Percentiles rank a stretch among this genome's conserved stretches.
Conservation (phyloP, 1,284 basidiomycete species). For the Rhodotorula sp. region DNA sequence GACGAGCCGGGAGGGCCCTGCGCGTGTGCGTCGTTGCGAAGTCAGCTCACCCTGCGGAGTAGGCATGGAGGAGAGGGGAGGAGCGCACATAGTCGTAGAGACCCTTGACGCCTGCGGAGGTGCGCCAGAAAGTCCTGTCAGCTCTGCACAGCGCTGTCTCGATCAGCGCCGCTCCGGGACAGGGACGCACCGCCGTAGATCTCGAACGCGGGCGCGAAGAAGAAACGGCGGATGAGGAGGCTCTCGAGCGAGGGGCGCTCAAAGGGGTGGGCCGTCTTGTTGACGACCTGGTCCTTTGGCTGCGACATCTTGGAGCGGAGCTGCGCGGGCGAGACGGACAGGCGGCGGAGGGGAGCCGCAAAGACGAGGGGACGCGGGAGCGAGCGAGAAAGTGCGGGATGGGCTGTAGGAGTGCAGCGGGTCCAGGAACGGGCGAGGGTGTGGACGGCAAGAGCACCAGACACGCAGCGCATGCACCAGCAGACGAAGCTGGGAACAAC, state of each 20-base stretch:
- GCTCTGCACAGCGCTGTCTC: neutral
- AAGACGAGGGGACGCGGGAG: too few species aligned
- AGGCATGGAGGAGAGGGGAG: too few species aligned
- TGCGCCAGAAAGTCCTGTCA: neutral
- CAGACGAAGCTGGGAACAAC: too few species aligned
- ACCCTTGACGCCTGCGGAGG: constrained; percentile 76
- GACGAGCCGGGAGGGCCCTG: constrained; percentile 72
- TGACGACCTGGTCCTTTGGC: constrained; percentile 54
- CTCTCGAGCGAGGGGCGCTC: constrained; percentile 85
- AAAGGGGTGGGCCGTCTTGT: constrained; percentile 85
- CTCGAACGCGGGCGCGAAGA: constrained; percentile 97
- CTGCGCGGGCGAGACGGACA: too few species aligned
- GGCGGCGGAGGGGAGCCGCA: too few species aligned
- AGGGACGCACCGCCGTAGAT: constrained; percentile 85
- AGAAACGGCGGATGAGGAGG: constrained; percentile 88
- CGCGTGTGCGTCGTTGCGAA: too few species aligned
- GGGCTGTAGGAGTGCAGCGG: too few species aligned
- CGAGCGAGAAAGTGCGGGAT: too few species aligned
- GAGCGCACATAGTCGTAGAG: constrained; percentile 78
- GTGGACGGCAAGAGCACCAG: too few species aligned
- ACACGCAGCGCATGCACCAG: too few species aligned
- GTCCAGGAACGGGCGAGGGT: too few species aligned
- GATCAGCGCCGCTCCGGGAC: too few species aligned
- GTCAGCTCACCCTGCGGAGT: constrained; percentile 2
- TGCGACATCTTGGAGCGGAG: constrained; percentile 19